A percentile compares a stretch with the other conserved stretches of the same genome.
Evolutionary conservation across 2,329 filamentous ascomycete species (phyloP).

Genomic region (Trichoderma afroharzianum): DNA sequence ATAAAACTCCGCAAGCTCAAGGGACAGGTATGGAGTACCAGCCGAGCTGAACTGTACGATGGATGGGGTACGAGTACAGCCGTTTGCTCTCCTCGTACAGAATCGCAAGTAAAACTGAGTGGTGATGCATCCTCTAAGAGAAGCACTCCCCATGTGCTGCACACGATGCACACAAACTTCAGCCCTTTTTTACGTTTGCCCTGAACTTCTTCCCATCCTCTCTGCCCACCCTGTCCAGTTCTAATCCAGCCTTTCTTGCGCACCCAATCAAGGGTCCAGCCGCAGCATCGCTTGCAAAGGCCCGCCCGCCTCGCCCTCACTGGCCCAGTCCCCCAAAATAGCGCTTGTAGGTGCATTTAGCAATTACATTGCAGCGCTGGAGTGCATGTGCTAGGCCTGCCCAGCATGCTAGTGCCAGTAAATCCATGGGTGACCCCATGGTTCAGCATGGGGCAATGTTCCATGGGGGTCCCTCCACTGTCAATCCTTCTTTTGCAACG

Average conservation of each 20-base stretch:
- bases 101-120: not conserved
- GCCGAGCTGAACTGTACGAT: not conserved
- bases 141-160: not conserved
- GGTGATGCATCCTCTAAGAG: not conserved
- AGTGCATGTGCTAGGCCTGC: conserved; percentile 3
- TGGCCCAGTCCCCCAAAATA: not conserved
- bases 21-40: not conserved
- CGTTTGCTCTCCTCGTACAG: not conserved
- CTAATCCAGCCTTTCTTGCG: not conserved
- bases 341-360: not conserved
- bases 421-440: not conserved
- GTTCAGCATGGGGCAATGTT: conserved; percentile 4
- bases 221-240: not conserved
- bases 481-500: conserved; percentile 8
- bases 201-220: not conserved
- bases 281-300: conserved; percentile 9
- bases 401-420: not conserved
- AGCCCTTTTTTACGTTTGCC: not conserved
- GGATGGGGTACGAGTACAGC: not conserved
- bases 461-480: conserved; percentile 12
- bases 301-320: conserved; percentile 7
- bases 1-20: not conserved
- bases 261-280: conserved; percentile 8
- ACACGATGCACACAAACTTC: not conserved
- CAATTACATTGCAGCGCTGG: not conserved